Evolutionary conservation across 805 yeast species (phyloP), one percentile per base, ranked within the genome.

Genomic region (Myxozyma sirexii): DNA sequence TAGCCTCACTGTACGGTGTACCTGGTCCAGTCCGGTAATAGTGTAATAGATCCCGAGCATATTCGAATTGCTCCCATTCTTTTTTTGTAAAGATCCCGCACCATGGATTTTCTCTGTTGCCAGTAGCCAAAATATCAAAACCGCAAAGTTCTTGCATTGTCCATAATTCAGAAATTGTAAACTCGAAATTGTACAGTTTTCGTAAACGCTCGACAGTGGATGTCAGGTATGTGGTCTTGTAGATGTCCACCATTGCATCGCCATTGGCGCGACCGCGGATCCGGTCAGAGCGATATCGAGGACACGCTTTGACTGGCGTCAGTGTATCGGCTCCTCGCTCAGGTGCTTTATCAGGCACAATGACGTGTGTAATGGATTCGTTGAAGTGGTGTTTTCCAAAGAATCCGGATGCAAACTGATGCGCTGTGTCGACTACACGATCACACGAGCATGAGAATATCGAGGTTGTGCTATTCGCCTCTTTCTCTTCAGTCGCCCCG

Each of bases 11-110:
- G 19, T 55, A 59, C 26, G 64, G 49, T 17, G 70, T 62, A 3
- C 71, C 73, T 3, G 74, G 74, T 13, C 75, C 75, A 19, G 65
- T 35, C 10, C 63, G 56, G 29, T 62, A 62, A 41, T 57, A 63
- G 33, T 61, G 65, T 35, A 61, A 37, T 39, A 63, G 42, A 45
- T 63, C 66, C 17, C 66, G 61, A 19, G 62, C 60, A 35, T 63
- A 63, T 21, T 58, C 66, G 47, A 61, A 62, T 23, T 42, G 50
- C 46, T 46, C 56, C 66, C 66, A 63, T 29, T 63, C 66, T n/a
- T 29, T 31, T 12, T 49, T 35, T 23, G 62, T 57, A 23, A 63
- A 63, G 7, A 60, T 21, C 1, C 24, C 17, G 39, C 66, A 63
- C 64, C 64, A 63, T 10, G 59, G 62, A 21, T 43, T 41, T 21